Evolutionary conservation across 2,329 filamentous ascomycete genomes (phyloP).

Genomic region (Simplicillium sp.): DNA sequence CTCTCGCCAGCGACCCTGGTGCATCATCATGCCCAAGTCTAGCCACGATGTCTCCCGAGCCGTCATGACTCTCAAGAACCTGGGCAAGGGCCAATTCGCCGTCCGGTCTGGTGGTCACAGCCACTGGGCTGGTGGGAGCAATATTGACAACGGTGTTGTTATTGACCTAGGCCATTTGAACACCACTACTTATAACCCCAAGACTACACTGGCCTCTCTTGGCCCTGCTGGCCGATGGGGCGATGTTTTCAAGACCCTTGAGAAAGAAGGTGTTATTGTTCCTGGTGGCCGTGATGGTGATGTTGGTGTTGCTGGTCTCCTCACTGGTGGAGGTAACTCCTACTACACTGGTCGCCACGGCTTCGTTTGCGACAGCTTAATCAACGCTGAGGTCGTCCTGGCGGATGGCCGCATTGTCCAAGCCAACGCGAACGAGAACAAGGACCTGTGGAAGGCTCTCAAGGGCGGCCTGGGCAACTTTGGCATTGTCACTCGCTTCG

Average conservation of each 20-base stretch:
- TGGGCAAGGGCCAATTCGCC: conserved; percentile 8
- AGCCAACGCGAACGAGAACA: conserved; percentile 25
- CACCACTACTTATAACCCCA: conserved; percentile 16
- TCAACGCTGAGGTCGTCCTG: conserved; percentile 33
- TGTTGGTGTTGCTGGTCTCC: conserved; percentile 24
- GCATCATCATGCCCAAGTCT: conserved; percentile 14
- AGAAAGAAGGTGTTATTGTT: conserved; percentile 19
- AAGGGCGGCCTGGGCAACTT: conserved; percentile 39
- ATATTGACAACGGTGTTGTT: conserved; percentile 10
- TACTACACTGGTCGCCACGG: conserved; percentile 24
- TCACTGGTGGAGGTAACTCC: conserved; percentile 25
- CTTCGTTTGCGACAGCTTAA: conserved; percentile 31
- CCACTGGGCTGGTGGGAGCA: conserved; percentile 1
- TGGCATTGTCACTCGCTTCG: conserved; percentile 25
- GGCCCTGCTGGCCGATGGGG: conserved; percentile 26
- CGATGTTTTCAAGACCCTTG: conserved; percentile 24
- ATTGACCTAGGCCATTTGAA: conserved; percentile 16
- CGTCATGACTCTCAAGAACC: conserved; percentile 7
- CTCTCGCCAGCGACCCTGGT: conserved; percentile 12
- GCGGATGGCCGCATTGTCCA: conserved; percentile 30
- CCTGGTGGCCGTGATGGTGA: conserved; percentile 24
- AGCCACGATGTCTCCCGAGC: conserved; percentile 11
- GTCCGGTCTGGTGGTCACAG: conserved; percentile 10
- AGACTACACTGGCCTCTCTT: conserved; percentile 19
- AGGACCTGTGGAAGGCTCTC: conserved; percentile 35